Conservation (phyloP, 257 asterid genomes). For the Solanum appendiculatum region DNA sequence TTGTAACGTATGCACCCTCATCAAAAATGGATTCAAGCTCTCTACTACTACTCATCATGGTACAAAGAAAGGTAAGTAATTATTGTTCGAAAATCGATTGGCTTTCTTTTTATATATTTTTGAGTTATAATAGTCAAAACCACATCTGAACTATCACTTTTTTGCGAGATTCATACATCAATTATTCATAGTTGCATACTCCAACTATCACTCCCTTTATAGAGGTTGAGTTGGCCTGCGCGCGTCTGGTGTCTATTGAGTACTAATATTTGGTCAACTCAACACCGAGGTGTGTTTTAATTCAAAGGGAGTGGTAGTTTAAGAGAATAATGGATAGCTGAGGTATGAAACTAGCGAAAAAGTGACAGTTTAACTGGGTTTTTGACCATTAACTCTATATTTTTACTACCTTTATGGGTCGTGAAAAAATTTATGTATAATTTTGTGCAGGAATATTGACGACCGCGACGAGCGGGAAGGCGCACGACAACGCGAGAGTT, state of each 20-base stretch:
- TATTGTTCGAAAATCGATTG: background rate
- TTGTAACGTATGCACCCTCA: constrained; percentile 53
- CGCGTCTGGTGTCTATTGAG: background rate
- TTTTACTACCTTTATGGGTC: background rate
- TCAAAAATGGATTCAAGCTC: constrained; percentile 56
- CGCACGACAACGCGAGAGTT: constrained; percentile 47
- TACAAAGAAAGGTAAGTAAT: constrained; percentile 20
- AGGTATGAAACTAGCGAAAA: background rate
- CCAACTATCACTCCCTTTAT: background rate
- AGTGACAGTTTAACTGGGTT: background rate
- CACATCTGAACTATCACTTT: background rate
- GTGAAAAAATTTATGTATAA: no score
- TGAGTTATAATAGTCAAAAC: background rate
- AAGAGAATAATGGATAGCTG: background rate
- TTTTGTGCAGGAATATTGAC: constrained; percentile 31
- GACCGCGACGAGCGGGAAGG: constrained; percentile 71
- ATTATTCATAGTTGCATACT: background rate
- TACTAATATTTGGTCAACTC: background rate
- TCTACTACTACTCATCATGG: background rate
- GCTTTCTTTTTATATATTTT: background rate
- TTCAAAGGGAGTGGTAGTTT: background rate
- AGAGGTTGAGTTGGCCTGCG: background rate
- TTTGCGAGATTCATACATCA: background rate
- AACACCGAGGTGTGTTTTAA: background rate
- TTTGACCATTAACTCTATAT: background rate